Conservation (phyloP, 495 filamentous ascomycete genomes). For the Daldinia vernicosa region DNA sequence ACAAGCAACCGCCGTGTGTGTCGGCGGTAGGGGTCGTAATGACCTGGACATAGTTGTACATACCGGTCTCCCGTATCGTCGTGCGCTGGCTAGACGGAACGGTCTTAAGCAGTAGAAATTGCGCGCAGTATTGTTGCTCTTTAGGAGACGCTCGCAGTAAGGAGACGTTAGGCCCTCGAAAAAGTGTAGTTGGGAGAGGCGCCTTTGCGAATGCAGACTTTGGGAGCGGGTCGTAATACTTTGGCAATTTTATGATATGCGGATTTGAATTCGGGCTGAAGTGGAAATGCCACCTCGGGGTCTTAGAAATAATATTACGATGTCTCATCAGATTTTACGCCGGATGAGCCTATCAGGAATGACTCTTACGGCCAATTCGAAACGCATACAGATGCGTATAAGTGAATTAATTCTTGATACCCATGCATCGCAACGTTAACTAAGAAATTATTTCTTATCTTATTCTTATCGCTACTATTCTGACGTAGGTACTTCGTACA, state of each 20-base stretch:
- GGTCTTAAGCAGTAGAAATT: constrained; percentile 5
- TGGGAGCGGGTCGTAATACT: background rate
- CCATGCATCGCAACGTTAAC: background rate
- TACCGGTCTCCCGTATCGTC: constrained; percentile 46
- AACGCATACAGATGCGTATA: background rate
- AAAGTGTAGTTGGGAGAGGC: constrained; percentile 16
- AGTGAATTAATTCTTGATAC: constrained; percentile 8
- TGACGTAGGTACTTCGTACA: no score
- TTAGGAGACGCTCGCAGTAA: constrained; percentile 12
- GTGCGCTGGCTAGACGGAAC: background rate
- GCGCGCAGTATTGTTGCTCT: background rate
- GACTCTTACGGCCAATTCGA: background rate
- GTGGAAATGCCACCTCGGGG: constrained; percentile 3
- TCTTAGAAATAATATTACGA: background rate
- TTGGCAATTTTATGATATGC: background rate
- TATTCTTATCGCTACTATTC: constrained; percentile 1
- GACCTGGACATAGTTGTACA: constrained; percentile 77
- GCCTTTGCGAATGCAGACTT: constrained; percentile 9
- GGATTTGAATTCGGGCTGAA: constrained; percentile 2
- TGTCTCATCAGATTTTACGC: constrained; percentile 16
- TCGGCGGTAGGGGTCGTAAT: constrained; percentile 88
- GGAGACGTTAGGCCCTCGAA: background rate
- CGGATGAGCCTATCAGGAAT: constrained; percentile 1
- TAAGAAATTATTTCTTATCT: constrained; percentile 5
- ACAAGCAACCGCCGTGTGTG: constrained; percentile 79